A percentile compares a stretch with the other conserved stretches of the same genome.
These are phyloP conservation scores for Neoboletus brunneissimus DNA, from an alignment of 768 basidiomycete species.

Conservation along the genomic window DNA sequence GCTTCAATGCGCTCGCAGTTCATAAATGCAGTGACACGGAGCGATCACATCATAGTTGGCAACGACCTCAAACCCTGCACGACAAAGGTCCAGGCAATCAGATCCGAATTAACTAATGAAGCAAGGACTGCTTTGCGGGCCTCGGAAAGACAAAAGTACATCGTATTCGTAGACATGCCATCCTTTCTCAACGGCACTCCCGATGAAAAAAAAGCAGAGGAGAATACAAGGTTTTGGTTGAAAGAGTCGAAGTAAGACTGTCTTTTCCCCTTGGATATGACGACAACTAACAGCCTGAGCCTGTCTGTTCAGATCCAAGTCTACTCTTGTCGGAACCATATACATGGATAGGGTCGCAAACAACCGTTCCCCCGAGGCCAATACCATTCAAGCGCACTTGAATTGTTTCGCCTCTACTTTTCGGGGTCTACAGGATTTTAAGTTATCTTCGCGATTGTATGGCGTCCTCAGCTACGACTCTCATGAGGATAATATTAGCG, in stretches of 20 bases:
- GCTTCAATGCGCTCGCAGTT: constrained; percentile 6
- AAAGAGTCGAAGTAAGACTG: neutral
- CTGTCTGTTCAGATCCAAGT: constrained; percentile 4
- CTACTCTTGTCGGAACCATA: constrained; percentile 9
- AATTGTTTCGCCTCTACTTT: constrained; percentile 6
- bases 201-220: neutral
- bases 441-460: neutral
- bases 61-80: neutral
- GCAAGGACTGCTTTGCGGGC: neutral
- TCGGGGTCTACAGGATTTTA: neutral
- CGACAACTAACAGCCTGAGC: neutral
- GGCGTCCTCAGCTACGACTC: no score
- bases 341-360: constrained; percentile 16
- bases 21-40: neutral
- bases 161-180: constrained; percentile 26
- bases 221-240: constrained; percentile 6
- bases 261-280: neutral
- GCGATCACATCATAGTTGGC: neutral
- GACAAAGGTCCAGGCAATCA: constrained; percentile 5
- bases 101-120: neutral
- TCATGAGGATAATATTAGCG: no score
- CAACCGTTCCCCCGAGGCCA: neutral
- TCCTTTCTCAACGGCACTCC: constrained; percentile 5
- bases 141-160: neutral
- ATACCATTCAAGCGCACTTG: constrained; percentile 12